phyloP scores from a whole-genome alignment of 768 basidiomycete species.

The Leccinum subtestaceum region DNA sequence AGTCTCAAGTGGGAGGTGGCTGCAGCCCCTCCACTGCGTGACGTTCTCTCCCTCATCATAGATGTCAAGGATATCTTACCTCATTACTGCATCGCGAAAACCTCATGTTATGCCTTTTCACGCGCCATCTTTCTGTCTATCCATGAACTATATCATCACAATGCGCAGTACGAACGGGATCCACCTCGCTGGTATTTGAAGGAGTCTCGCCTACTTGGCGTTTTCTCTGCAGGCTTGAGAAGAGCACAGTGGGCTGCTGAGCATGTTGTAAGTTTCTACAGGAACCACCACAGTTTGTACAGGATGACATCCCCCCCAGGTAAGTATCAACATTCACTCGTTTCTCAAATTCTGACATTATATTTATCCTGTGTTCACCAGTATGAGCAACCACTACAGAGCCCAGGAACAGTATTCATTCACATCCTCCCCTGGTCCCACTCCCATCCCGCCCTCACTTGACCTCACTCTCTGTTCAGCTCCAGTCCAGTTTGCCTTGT shows the following conservation, averaged over 20 bases:
- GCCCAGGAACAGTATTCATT: too few relatives aligned
- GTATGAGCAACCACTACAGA: too few relatives aligned
- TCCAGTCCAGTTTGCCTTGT: too few relatives aligned
- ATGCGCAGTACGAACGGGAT: background rate
- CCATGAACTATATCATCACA: background rate
- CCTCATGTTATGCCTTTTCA: background rate
- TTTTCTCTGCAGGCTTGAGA: background rate
- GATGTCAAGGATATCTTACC: rapidly evolving
- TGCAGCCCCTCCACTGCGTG: background rate
- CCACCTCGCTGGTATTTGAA: background rate
- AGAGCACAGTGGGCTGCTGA: background rate
- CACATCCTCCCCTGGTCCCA: too few relatives aligned
- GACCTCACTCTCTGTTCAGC: too few relatives aligned
- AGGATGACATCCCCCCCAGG: too few relatives aligned
- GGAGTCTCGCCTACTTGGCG: background rate
- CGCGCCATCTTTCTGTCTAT: background rate
- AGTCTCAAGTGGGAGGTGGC: background rate
- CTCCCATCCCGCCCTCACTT: too few relatives aligned
- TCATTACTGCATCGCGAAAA: background rate
- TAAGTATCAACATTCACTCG: too few relatives aligned
- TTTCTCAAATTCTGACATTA: too few relatives aligned
- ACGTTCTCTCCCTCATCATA: background rate
- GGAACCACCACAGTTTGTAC: too few relatives aligned
- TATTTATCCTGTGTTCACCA: too few relatives aligned
- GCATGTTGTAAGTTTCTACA: too few relatives aligned